Evolutionary conservation across 495 filamentous ascomycete species (phyloP), one percentile per base, ranked within the genome.

Genomic region (Penicillium coffeae): DNA sequence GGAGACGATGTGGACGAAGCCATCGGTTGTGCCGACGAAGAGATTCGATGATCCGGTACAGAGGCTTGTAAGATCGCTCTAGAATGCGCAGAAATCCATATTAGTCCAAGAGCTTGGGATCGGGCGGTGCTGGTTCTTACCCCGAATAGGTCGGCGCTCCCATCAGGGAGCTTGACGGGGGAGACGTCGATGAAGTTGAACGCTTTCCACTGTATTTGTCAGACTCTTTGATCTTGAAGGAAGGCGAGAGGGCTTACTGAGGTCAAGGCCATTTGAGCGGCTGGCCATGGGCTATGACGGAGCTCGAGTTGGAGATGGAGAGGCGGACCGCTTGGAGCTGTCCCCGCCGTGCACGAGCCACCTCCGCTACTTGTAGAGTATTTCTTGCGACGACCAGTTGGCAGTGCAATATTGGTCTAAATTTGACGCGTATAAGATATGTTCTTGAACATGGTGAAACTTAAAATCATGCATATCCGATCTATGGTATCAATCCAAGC

Each of bases 181-280:
- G 84, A 81, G 64, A 95, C 89, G 66, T 96, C 90, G 77, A 98
- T 95, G 83, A 98, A 97, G 80, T 93, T 90, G 76, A 98, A 97
- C 44, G 88, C 83, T 88, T 95, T 95, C 93, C 94, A 96, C 91
- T 98, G 62, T 12, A 6, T 2, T 20, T 1, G 25, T 13, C 33
- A 34, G 53, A 40, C 51, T 55, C 52, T 33, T 8, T 19, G 2
- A 20, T 21, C 18, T n/a, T 16, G 13, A 3, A 15, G n/a, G 6
- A 14, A 19, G 3, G 18, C 15, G 0, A 3, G 1, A 8, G 12
- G 12, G 6, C 60, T 51, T 65, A 75, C 72, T 64, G 72, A 73
- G 68, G 68, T 75, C 61, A 75, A 42, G 56, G 72, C 72, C 72
- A 75, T 75, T 66, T 72, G 59, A 38, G 59, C 55, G 54, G 55